Evolutionary conservation across 208 protist species (phyloP).

Genomic region (Trypanosoma vivax): DNA sequence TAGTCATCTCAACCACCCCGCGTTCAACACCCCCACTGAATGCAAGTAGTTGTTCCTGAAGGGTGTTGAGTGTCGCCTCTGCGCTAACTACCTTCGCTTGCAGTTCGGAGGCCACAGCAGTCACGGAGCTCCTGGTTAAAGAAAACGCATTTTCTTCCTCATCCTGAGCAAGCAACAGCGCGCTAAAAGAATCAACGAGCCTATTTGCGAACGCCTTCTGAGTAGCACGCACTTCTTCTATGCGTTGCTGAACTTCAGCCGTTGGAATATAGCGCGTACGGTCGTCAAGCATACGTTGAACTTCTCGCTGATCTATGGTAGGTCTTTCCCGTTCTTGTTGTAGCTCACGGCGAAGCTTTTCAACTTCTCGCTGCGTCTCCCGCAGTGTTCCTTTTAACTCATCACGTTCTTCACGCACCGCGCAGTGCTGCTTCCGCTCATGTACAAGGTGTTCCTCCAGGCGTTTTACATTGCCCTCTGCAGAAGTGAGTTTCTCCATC

Average conservation of each 20-base stretch:
- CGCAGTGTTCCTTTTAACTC: constrained; percentile 23
- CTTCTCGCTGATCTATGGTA: constrained; percentile 46
- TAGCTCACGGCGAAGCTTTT: constrained; percentile 34
- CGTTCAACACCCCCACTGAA: constrained; percentile 37
- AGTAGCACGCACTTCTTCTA: constrained; percentile 32
- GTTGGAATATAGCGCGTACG: constrained; percentile 55
- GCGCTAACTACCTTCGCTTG: constrained; percentile 43
- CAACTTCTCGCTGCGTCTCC: constrained; percentile 28
- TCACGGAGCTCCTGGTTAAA: constrained; percentile 58
- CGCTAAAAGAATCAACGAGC: constrained; percentile 29
- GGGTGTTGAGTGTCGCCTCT: constrained; percentile 32
- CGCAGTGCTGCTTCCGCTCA: constrained; percentile 28
- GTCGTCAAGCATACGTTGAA: constrained; percentile 56
- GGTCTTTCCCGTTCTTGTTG: constrained; percentile 33
- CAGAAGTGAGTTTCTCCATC: constrained; percentile 51
- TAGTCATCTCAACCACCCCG: constrained; percentile 43
- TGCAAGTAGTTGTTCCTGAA: constrained; percentile 25
- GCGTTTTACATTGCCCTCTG: constrained; percentile 35
- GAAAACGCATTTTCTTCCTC: constrained; percentile 58
- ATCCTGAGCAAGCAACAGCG: constrained; percentile 29
- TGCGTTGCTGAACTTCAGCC: constrained; percentile 38
- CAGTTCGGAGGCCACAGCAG: constrained; percentile 57
- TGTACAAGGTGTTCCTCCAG: constrained; percentile 61
- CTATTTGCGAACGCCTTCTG: constrained; percentile 30
- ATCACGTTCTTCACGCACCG: constrained; percentile 41